These are phyloP conservation scores for Paragyromitra xinjiangensis DNA, from an alignment of 495 filamentous ascomycete genomes.

Conservation along the genomic window DNA sequence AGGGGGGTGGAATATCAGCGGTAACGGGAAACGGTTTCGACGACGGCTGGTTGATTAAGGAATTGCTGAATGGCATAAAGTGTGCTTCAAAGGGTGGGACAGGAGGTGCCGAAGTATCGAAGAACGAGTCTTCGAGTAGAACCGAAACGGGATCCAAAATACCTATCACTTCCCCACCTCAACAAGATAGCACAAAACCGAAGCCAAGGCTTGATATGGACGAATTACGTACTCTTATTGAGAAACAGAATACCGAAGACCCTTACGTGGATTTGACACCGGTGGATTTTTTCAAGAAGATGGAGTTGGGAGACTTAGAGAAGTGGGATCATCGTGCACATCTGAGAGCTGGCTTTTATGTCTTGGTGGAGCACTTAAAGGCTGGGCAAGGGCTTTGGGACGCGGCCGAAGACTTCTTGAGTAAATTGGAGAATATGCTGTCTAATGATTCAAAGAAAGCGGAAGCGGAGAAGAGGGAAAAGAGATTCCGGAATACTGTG, in stretches of 20 bases:
- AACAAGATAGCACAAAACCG: not conserved
- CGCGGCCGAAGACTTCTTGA: slow-evolving; percentile 39
- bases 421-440: slow-evolving; percentile 33
- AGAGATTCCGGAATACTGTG: slow-evolving; percentile 46
- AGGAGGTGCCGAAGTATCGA: not conserved
- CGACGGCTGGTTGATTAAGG: slow-evolving; percentile 14
- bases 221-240: slow-evolving; percentile 24
- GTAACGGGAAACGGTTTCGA: slow-evolving; percentile 10
- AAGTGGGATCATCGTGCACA: slow-evolving; percentile 48
- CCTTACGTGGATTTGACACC: slow-evolving; percentile 10
- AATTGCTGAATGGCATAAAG: slow-evolving; percentile 15
- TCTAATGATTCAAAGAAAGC: slow-evolving; percentile 36
- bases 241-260: slow-evolving; percentile 29
- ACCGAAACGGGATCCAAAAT: not conserved
- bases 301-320: slow-evolving; percentile 37
- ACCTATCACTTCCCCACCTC: slow-evolving; percentile 13
- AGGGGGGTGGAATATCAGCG: slow-evolving; percentile 28
- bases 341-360: slow-evolving; percentile 43
- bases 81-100: not conserved
- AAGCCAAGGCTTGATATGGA: not conserved
- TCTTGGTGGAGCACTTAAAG: slow-evolving; percentile 25
- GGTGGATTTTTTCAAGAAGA: slow-evolving; percentile 29
- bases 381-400: slow-evolving; percentile 41
- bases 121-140: not conserved
- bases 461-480: slow-evolving; percentile 41